A percentile compares a stretch with the other conserved stretches of the same genome.
These are phyloP conservation scores for Elaeis guineensis DNA, from an alignment of 176 grass and related monocot genomes.

Conservation along the genomic window DNA sequence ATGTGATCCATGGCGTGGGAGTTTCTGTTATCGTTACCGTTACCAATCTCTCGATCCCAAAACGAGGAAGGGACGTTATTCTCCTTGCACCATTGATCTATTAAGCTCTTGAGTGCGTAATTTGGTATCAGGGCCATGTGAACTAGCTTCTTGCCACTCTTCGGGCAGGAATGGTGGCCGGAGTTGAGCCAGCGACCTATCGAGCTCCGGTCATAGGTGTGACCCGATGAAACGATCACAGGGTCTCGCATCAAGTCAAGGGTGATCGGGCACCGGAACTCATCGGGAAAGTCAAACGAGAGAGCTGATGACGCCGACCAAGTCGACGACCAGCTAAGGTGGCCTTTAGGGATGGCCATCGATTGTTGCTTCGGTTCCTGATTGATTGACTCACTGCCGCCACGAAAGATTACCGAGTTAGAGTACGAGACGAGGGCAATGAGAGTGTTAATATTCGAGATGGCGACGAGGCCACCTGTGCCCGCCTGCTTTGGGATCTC, in stretches of 20 bases:
- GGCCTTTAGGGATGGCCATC: too few relatives aligned
- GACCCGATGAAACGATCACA: conserved; percentile 9
- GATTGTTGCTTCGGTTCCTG: too few relatives aligned
- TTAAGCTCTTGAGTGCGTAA: conserved; percentile 12
- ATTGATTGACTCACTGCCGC: too few relatives aligned
- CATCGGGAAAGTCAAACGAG: background rate
- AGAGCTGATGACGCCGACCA: too few relatives aligned
- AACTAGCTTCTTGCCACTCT: conserved; percentile 1
- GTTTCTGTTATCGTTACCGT: background rate
- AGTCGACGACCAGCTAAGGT: too few relatives aligned
- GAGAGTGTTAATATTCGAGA: conserved; percentile 1
- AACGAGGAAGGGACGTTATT: background rate
- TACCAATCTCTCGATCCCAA: background rate
- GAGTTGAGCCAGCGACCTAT: conserved; percentile 16
- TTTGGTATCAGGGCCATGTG: conserved; percentile 15
- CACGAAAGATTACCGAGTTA: too few relatives aligned
- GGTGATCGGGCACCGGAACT: conserved; percentile 20
- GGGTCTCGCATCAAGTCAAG: conserved; percentile 26
- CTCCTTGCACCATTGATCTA: conserved; percentile 11
- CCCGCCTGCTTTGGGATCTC: conserved; percentile 6
- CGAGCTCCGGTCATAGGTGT: conserved; percentile 19
- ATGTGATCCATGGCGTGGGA: background rate
- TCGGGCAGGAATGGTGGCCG: conserved; percentile 11
- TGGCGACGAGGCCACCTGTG: background rate
- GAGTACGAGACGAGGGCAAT: background rate